Percentiles rank a stretch among this genome's conserved stretches.
phyloP scores from a whole-genome alignment of 1,139 yeast species.

The Yamadazyma sp. region DNA sequence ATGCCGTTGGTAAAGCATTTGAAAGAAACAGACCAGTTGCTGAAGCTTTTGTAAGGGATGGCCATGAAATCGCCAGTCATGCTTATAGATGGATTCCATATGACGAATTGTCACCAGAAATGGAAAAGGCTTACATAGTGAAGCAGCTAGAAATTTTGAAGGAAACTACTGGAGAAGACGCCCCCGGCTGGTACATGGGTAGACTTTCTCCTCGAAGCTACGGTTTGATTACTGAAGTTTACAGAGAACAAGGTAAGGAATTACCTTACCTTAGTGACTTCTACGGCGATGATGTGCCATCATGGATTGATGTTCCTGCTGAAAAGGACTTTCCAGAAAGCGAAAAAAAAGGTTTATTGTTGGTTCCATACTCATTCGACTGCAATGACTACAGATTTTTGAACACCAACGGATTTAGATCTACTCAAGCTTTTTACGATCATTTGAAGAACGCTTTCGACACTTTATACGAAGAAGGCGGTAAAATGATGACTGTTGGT shows the following conservation, averaged over 20 bases:
- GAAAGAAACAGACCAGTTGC: constrained; percentile 29
- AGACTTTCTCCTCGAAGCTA: constrained; percentile 18
- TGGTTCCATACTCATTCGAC: constrained; percentile 19
- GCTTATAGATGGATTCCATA: constrained; percentile 39
- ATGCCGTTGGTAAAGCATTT: constrained; percentile 39
- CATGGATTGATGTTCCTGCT: constrained; percentile 19
- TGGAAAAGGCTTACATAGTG: constrained; percentile 18
- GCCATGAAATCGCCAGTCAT: constrained; percentile 39
- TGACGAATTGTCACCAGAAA: constrained; percentile 18
- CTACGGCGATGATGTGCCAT: constrained; percentile 20
- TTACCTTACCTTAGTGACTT: constrained; percentile 18
- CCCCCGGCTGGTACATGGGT: constrained; percentile 20
- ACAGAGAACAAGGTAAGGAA: constrained; percentile 16
- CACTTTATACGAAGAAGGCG: constrained; percentile 34
- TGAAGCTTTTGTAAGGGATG: constrained; percentile 32
- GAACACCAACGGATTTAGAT: constrained; percentile 17
- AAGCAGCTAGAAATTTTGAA: constrained; percentile 16
- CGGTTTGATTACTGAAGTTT: constrained; percentile 17
- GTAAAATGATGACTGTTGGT: constrained; percentile 37
- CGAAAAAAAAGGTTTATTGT: constrained; percentile 18
- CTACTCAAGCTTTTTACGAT: constrained; percentile 16
- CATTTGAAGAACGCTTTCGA: constrained; percentile 31
- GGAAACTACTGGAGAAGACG: constrained; percentile 15
- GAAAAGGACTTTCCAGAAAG: constrained; percentile 17
- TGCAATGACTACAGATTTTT: constrained; percentile 18